Conservation (phyloP, 805 yeast species). For the Candida qinlingensis region DNA sequence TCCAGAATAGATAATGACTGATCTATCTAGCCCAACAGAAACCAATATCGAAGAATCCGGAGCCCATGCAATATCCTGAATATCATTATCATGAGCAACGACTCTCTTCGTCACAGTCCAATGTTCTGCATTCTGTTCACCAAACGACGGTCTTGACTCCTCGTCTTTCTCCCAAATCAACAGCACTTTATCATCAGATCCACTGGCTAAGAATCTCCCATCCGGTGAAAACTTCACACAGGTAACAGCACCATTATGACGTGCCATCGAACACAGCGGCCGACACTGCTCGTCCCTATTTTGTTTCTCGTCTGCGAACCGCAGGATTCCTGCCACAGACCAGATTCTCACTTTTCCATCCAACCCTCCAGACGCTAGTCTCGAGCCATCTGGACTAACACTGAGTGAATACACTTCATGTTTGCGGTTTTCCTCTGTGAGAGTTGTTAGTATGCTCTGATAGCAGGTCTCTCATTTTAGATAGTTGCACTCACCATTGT, state of each 20-base stretch:
- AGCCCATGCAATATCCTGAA: slow-evolving; percentile 97
- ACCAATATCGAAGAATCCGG: slow-evolving; percentile 89
- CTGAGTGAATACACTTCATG: slow-evolving; percentile 83
- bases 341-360: slow-evolving; percentile 92
- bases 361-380: slow-evolving; percentile 90
- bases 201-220: slow-evolving; percentile 87
- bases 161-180: slow-evolving; percentile 93
- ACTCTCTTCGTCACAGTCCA: slow-evolving; percentile 92
- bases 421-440: slow-evolving; percentile 64
- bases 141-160: slow-evolving; percentile 52
- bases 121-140: slow-evolving; percentile 77
- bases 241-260: slow-evolving; percentile 97
- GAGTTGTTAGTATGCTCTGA: slow-evolving; percentile 1
- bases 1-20: slow-evolving; percentile 92
- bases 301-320: slow-evolving; percentile 26
- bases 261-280: slow-evolving; percentile 85
- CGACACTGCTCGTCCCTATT: slow-evolving; percentile 31
- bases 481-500: slow-evolving; percentile 34
- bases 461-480: no score
- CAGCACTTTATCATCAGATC: slow-evolving; percentile 90
- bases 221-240: slow-evolving; percentile 89
- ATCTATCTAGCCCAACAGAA: slow-evolving; percentile 90
- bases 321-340: slow-evolving; percentile 55
- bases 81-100: slow-evolving; percentile 96
- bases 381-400: slow-evolving; percentile 73